Percentiles rank a stretch among this genome's conserved stretches.
These are phyloP conservation scores for Leptographium wingfieldii DNA, from an alignment of 2,329 filamentous ascomycete species.

Conservation along the genomic window DNA sequence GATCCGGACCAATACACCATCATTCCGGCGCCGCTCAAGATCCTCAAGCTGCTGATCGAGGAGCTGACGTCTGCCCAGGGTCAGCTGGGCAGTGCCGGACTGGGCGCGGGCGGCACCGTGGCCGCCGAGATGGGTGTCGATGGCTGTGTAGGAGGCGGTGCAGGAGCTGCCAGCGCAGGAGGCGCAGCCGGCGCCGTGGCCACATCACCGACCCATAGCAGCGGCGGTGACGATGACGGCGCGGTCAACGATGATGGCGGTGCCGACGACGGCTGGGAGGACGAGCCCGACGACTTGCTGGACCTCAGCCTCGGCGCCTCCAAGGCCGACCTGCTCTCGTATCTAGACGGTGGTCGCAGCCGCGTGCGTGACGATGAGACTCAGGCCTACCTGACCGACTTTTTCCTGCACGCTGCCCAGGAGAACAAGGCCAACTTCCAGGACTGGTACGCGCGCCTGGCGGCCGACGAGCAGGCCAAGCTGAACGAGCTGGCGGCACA, in stretches of 20 bases:
- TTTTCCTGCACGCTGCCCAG: slow-evolving; percentile 54
- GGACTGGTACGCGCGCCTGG: slow-evolving; percentile 42
- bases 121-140: slow-evolving; percentile 39
- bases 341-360: slow-evolving; percentile 44
- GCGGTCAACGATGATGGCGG: slow-evolving; percentile 43
- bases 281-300: slow-evolving; percentile 66
- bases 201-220: slow-evolving; percentile 17
- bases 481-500: slow-evolving; percentile 36
- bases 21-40: slow-evolving; percentile 82
- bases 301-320: slow-evolving; percentile 61
- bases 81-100: slow-evolving; percentile 24
- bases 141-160: neutral
- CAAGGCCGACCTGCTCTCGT: slow-evolving; percentile 71
- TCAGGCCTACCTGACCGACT: slow-evolving; percentile 68
- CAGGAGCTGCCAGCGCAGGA: neutral
- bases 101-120: slow-evolving; percentile 26
- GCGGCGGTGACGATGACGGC: slow-evolving; percentile 18
- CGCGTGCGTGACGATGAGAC: slow-evolving; percentile 82
- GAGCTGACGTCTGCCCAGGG: slow-evolving; percentile 77
- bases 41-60: slow-evolving; percentile 88
- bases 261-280: slow-evolving; percentile 74
- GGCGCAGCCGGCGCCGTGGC: neutral
- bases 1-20: slow-evolving; percentile 84
- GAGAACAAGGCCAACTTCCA: slow-evolving; percentile 45
- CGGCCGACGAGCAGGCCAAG: slow-evolving; percentile 43